phyloP scores from a whole-genome alignment of 2,329 filamentous ascomycete species.

The Colletotrichum scovillei region DNA sequence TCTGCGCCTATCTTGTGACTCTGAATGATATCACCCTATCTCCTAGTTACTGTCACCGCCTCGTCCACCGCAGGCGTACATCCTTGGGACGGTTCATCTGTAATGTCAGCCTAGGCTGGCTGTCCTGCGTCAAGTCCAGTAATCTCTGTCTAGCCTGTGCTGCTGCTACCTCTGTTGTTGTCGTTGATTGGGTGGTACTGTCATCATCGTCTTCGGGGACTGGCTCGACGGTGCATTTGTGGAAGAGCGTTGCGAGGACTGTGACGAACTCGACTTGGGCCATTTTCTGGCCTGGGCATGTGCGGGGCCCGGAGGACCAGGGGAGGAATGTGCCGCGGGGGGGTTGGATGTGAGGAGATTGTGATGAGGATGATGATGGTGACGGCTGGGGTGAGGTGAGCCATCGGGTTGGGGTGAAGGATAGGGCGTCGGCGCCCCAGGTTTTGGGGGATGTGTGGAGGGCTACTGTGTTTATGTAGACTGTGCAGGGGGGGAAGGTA shows the following conservation, averaged over 20 bases:
- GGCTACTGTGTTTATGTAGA: slow-evolving; percentile 48
- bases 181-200: neutral
- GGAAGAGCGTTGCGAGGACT: slow-evolving; percentile 54
- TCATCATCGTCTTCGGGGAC: neutral
- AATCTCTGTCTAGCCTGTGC: neutral
- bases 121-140: neutral
- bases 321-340: slow-evolving; percentile 53
- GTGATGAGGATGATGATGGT: no score
- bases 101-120: neutral
- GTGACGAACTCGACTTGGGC: slow-evolving; percentile 65
- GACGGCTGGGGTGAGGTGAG: slow-evolving; percentile 33
- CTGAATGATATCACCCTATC: neutral
- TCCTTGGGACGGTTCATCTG: slow-evolving; percentile 9
- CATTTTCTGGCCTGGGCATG: slow-evolving; percentile 66
- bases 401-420: slow-evolving; percentile 54
- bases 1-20: neutral
- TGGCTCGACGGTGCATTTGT: slow-evolving; percentile 11
- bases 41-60: neutral
- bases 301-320: slow-evolving; percentile 60
- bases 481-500: slow-evolving; percentile 46
- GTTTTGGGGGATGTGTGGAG: slow-evolving; percentile 41
- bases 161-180: neutral
- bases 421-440: slow-evolving; percentile 47
- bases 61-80: neutral
- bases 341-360: neutral